Evolutionary conservation across 805 yeast species (phyloP).

Genomic region (Myxozyma vanderwaltii): DNA sequence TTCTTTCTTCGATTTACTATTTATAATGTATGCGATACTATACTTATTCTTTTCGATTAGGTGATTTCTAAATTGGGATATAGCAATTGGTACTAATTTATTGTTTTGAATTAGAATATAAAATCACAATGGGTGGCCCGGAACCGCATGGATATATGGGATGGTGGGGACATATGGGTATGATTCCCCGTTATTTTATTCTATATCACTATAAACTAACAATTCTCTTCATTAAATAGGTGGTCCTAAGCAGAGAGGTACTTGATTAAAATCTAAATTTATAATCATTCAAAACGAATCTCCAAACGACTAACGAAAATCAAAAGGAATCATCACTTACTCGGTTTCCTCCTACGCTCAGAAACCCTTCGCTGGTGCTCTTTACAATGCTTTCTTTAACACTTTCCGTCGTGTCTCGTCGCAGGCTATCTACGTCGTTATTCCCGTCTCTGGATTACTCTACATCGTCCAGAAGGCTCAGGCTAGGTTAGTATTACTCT

Average conservation of each 20-base stretch:
- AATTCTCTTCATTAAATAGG: conserved; percentile 37
- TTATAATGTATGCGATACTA: not conserved
- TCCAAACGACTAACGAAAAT: not conserved
- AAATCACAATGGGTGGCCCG: conserved; percentile 28
- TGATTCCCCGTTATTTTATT: conserved; percentile 32
- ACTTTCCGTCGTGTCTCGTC: conserved; percentile 88
- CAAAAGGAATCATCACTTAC: conserved; percentile 60
- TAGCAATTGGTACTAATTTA: no score
- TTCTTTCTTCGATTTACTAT: not conserved
- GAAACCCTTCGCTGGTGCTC: conserved; percentile 83
- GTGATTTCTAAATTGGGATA: no score
- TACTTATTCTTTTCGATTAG: not conserved
- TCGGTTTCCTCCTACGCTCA: conserved; percentile 93
- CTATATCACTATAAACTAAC: not conserved
- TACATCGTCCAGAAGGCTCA: conserved; percentile 83
- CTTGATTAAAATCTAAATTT: conserved; percentile 40
- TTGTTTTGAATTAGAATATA: not conserved
- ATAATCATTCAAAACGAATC: not conserved
- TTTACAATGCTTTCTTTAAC: conserved; percentile 87
- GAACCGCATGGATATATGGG: conserved; percentile 66
- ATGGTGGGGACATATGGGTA: conserved; percentile 94
- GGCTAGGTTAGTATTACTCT: conserved; percentile 47
- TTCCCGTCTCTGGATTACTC: conserved; percentile 83
- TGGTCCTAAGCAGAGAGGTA: conserved; percentile 81
- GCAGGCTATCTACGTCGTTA: conserved; percentile 73